phyloP scores from a whole-genome alignment of 2,329 filamentous ascomycete genomes.

The Cercospora sp. region DNA sequence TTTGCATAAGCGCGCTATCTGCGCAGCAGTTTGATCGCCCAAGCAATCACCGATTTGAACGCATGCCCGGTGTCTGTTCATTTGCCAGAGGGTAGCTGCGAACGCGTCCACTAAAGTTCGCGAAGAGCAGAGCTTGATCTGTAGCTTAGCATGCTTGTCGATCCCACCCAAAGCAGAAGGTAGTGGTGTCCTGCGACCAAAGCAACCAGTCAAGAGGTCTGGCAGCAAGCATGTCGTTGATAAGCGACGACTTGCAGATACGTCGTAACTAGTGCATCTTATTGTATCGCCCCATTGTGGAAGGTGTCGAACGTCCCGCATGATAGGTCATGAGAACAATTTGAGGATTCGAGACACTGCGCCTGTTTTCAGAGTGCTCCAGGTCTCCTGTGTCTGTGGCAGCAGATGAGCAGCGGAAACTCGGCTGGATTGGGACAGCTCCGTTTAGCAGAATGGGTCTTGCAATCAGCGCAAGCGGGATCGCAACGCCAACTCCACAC shows the following conservation, averaged over 20 bases:
- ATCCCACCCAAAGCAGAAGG: constrained; percentile 1
- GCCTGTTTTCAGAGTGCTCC: neutral
- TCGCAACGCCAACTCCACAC: neutral
- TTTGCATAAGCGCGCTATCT: neutral
- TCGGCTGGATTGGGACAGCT: neutral
- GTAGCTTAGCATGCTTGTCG: constrained; percentile 6
- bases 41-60: neutral
- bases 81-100: neutral
- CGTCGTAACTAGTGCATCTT: neutral
- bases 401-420: neutral
- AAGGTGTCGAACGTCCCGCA: neutral
- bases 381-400: neutral
- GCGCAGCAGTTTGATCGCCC: neutral
- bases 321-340: neutral
- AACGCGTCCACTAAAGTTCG: neutral
- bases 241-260: neutral
- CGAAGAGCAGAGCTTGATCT: neutral
- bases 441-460: neutral
- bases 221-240: neutral
- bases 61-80: neutral
- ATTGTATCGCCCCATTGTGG: neutral
- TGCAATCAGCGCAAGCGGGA: neutral
- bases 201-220: neutral
- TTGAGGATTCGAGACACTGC: neutral
- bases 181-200: neutral